These are phyloP conservation scores for Boletus insuetus DNA, from an alignment of 768 basidiomycete species.

Conservation along the genomic window DNA sequence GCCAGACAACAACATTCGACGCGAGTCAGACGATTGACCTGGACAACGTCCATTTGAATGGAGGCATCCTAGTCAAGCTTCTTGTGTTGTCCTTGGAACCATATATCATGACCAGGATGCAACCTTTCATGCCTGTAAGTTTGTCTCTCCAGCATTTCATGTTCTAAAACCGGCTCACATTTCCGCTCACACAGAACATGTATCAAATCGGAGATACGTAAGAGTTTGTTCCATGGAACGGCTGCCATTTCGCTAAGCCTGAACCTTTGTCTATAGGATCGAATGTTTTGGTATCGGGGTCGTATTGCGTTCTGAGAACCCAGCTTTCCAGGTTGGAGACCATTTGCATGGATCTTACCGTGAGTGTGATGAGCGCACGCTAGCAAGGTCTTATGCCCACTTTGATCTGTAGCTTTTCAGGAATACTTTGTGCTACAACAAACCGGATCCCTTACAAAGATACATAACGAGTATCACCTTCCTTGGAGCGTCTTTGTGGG, in stretches of 20 bases:
- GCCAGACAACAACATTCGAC: constrained; percentile 47
- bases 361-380: constrained; percentile 9
- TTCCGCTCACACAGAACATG: constrained; percentile 8
- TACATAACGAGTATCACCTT: constrained; percentile 28
- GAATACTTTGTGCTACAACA: constrained; percentile 11
- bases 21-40: constrained; percentile 46
- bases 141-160: constrained; percentile 18
- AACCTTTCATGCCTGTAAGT: constrained; percentile 31
- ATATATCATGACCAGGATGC: constrained; percentile 42
- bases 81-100: constrained; percentile 49
- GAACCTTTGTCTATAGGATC: background rate
- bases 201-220: constrained; percentile 4
- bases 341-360: constrained; percentile 25
- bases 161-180: background rate
- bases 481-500: constrained; percentile 32
- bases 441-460: background rate
- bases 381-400: background rate
- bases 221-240: background rate
- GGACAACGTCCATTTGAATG: constrained; percentile 42
- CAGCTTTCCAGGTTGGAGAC: constrained; percentile 12
- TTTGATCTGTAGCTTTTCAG: constrained; percentile 30
- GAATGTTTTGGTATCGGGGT: constrained; percentile 39
- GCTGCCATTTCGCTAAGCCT: background rate
- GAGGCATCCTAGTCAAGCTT: constrained; percentile 49
- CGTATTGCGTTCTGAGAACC: constrained; percentile 17